These are phyloP conservation scores for Fusarium napiforme DNA, from an alignment of 2,329 filamentous ascomycete species.

Conservation along the genomic window DNA sequence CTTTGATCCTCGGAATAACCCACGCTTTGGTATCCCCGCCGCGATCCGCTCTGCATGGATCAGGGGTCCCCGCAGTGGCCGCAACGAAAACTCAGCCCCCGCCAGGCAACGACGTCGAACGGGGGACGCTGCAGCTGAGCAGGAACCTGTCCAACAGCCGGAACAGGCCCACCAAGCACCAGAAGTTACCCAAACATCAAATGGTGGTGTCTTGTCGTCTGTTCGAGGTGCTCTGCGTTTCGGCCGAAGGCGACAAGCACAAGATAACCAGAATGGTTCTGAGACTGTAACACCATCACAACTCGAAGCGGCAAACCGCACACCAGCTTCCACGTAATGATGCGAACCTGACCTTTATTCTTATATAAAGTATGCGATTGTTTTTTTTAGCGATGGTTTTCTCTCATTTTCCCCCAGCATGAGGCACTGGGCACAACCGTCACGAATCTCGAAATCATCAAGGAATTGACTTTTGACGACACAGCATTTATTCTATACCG, in stretches of 20 bases:
- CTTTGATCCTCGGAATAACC: constrained; percentile 53
- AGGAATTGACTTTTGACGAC: constrained; percentile 44
- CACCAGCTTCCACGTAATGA: constrained; percentile 30
- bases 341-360: constrained; percentile 12
- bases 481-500: constrained; percentile 39
- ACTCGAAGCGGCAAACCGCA: constrained; percentile 57
- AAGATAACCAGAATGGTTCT: constrained; percentile 20
- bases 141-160: constrained; percentile 21
- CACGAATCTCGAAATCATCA: constrained; percentile 44
- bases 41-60: constrained; percentile 55
- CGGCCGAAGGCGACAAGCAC: constrained; percentile 43
- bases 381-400: constrained; percentile 46
- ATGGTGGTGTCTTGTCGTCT: constrained; percentile 46
- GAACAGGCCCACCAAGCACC: constrained; percentile 15
- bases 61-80: constrained; percentile 32
- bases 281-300: constrained; percentile 57
- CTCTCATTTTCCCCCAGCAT: constrained; percentile 42
- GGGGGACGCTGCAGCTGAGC: constrained; percentile 15
- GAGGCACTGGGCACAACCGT: constrained; percentile 39
- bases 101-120: constrained; percentile 24
- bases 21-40: constrained; percentile 61
- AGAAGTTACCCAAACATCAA: constrained; percentile 24
- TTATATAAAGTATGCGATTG: constrained; percentile 39
- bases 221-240: constrained; percentile 50
- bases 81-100: not conserved